A percentile compares a stretch with the other conserved stretches of the same genome.
These are phyloP conservation scores for Vitis riparia DNA, from an alignment of 164 flowering plant species.

Conservation along the genomic window DNA sequence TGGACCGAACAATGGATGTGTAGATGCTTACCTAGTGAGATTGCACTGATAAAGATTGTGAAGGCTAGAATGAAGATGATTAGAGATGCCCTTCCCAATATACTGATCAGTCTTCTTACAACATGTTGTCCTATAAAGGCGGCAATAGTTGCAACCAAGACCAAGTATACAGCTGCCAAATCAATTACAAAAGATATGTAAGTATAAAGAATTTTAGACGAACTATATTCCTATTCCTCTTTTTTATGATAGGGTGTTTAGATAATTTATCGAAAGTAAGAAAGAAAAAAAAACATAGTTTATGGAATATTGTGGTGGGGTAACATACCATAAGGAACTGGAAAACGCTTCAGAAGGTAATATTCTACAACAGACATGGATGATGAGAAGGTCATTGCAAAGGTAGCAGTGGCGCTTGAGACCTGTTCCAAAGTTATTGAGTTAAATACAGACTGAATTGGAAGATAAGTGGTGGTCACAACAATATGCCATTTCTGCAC, in stretches of 20 bases:
- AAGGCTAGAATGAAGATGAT: slow-evolving; percentile 88
- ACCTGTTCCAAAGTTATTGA: slow-evolving; percentile 53
- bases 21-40: slow-evolving; percentile 67
- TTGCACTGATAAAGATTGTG: slow-evolving; percentile 86
- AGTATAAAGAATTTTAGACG: neutral
- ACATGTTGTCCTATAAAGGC: slow-evolving; percentile 87
- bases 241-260: too few species aligned
- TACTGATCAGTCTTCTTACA: slow-evolving; percentile 64
- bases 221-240: neutral
- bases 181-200: neutral
- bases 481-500: too few species aligned
- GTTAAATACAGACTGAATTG: neutral
- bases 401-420: slow-evolving; percentile 96
- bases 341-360: slow-evolving; percentile 89
- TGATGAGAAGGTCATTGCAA: slow-evolving; percentile 97
- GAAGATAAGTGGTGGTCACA: too few species aligned
- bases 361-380: slow-evolving; percentile 98
- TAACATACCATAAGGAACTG: slow-evolving; percentile 84
- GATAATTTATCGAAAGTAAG: too few species aligned
- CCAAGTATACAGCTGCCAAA: slow-evolving; percentile 75
- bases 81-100: slow-evolving; percentile 86
- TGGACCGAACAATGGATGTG: neutral
- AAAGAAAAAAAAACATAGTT: too few species aligned
- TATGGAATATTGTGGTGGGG: too few species aligned
- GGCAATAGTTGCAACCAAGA: slow-evolving; percentile 78